Base-by-base conservation (phyloP, 1,139 yeast species). In the Pichia terricola region DNA sequence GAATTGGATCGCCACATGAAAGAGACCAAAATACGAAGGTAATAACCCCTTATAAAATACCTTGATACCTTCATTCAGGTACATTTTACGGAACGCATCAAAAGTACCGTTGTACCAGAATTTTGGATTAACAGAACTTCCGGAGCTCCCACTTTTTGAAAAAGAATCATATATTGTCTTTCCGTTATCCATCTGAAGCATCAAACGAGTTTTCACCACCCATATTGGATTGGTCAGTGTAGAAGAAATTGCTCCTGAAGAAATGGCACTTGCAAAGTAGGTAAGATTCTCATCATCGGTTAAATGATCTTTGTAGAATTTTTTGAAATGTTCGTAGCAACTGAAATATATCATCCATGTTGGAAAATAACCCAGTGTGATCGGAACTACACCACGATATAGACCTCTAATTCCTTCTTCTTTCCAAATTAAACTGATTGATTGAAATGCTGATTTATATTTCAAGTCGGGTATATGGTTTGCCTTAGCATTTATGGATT, bases 321-420 rank as follows among this genome's bases (percentile, higher is more conserved):
- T 58, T 59, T 88, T 88, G 31, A 89, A 80, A 48, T 75, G 69
- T 58, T 89, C 97, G 62, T 91, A 91, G 34, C 88, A 84, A 10
- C 91, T 75, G 65, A 91, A 94, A 62, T 94, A 91, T 40, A 91
- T 86, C 66, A 89, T 88, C 98, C 98, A 91, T 0, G 97, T 88
- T 5, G 99, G 98, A 53, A 94, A 77, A 63, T 91, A 91, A 0
- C 99, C 99, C 43, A 91, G 66, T 2, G 94, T 75, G 35, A 91
- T 87, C 9, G 99, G 97, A 1, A 82, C 84, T 25, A 94, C 66
- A 3, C 99, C 99, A 50, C 95, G 69, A 61, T 94, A 94, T 26
- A 91, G 69, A 0, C 98, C 97, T 37, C 77, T 64, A 1, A 79
- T 55, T 2, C 96, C 96, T 64, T 89, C 97, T 45, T 88, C 88